Conservation (phyloP, 192 early-diverging fungal species). For the Chytriomyces sp. region DNA sequence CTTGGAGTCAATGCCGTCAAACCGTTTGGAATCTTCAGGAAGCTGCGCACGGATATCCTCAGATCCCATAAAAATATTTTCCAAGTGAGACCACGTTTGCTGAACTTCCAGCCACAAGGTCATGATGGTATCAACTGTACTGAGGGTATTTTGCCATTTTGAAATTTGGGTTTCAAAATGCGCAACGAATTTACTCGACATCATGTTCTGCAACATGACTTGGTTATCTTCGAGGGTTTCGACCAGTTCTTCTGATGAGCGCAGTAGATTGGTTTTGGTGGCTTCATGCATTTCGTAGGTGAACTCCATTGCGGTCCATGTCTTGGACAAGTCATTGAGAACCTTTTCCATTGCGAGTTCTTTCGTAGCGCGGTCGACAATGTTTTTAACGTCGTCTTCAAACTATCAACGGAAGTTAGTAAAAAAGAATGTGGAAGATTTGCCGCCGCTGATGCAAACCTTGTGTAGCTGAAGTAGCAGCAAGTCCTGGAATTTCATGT, state of each 20-base stretch:
- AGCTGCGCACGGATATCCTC: slow-evolving; percentile 70
- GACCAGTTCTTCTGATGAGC: slow-evolving; percentile 67
- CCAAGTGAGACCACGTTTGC: slow-evolving; percentile 69
- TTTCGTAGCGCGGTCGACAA: slow-evolving; percentile 69
- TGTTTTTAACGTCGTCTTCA: slow-evolving; percentile 71
- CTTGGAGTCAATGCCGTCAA: slow-evolving; percentile 63
- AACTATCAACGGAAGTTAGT: slow-evolving; percentile 12
- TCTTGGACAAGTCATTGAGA: slow-evolving; percentile 68
- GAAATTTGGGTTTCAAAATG: slow-evolving; percentile 70
- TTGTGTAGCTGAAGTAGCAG: slow-evolving; percentile 68
- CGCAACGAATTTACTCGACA: slow-evolving; percentile 68
- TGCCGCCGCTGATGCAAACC: too few relatives aligned
- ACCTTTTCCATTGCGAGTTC: slow-evolving; percentile 72
- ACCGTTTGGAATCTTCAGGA: slow-evolving; percentile 68
- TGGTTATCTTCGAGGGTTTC: slow-evolving; percentile 73
- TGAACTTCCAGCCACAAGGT: slow-evolving; percentile 70
- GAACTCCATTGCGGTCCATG: slow-evolving; percentile 68
- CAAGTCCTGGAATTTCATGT: slow-evolving; percentile 72
- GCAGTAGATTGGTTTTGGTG: slow-evolving; percentile 54
- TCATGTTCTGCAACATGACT: slow-evolving; percentile 74
- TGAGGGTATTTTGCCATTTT: slow-evolving; percentile 67
- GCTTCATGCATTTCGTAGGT: slow-evolving; percentile 67
- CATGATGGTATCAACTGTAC: slow-evolving; percentile 63
- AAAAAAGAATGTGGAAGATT: too few relatives aligned
- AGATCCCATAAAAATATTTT: slow-evolving; percentile 71